Percentiles rank a stretch among this genome's conserved stretches.
These are phyloP conservation scores for Xylaria sp. DNA, from an alignment of 2,329 filamentous ascomycete genomes.

Conservation along the genomic window DNA sequence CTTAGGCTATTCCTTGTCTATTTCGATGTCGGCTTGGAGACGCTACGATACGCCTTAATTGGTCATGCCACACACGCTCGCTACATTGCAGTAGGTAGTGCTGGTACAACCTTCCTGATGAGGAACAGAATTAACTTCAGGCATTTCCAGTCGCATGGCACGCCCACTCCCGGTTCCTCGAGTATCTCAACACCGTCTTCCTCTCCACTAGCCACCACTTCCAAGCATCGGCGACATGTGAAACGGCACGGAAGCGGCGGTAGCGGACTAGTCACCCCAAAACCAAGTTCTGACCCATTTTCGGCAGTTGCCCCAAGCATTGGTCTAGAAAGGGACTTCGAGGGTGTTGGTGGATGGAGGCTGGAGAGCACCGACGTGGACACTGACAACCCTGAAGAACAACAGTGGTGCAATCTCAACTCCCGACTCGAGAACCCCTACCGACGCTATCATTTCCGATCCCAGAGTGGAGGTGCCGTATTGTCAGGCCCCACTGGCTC, in stretches of 20 bases:
- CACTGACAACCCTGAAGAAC: constrained; percentile 54
- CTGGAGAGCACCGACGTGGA: constrained; percentile 48
- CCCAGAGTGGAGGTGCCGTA: constrained; percentile 47
- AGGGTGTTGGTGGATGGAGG: constrained; percentile 70
- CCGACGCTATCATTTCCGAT: constrained; percentile 48
- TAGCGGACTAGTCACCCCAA: constrained; percentile 44
- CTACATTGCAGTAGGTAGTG: constrained; percentile 40
- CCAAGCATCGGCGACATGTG: constrained; percentile 36
- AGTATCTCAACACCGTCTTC: constrained; percentile 37
- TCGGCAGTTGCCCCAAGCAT: constrained; percentile 58
- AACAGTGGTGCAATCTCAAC: constrained; percentile 50
- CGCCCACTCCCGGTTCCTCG: constrained; percentile 35
- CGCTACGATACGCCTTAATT: constrained; percentile 66
- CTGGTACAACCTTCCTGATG: neutral
- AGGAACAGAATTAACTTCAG: neutral
- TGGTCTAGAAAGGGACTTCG: constrained; percentile 66
- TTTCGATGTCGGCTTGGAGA: constrained; percentile 68
- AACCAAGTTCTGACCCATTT: constrained; percentile 46
- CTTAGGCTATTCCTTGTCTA: constrained; percentile 71
- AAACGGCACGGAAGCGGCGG: constrained; percentile 43
- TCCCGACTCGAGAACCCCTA: constrained; percentile 49
- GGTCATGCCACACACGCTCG: constrained; percentile 52
- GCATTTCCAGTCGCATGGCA: constrained; percentile 37
- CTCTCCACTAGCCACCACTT: constrained; percentile 37
- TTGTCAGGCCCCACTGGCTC: constrained; percentile 38